Evolutionary conservation across 176 grass and related monocot species (phyloP), one percentile per base, ranked within the genome.

Genomic region (Oryza rufipogon): DNA sequence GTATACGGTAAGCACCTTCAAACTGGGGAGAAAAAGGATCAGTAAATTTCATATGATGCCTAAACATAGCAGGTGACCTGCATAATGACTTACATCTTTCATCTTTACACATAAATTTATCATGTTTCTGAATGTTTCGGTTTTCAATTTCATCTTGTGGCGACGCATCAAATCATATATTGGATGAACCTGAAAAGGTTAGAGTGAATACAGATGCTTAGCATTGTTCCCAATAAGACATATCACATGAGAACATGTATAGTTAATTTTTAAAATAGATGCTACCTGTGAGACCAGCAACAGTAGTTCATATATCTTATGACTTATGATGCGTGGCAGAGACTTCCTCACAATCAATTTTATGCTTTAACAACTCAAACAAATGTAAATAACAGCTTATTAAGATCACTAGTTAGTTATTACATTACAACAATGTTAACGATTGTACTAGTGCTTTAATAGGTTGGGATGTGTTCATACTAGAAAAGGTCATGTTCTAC

Each of bases 51-150:
- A 84, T 42, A 69, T 84, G 20, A 81, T 41, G 64, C 72, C 73
- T 64, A 74, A 82, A 78, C 79, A 79, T 41, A 77, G 25, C 38
- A 86, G 8, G 7, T 19, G 25, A 73, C 23, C 82, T 75, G 69
- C 58, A 85, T 87, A 28, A 34, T 86, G 83, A 87, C 90, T 91
- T 97, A 97, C 95, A 94, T 97, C 92, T 82, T 91, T 94, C 87
- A 93, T 85, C 71, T 94, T 94, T 81, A 90, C 64, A 81, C 77
- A 91, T 80, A 93, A 89, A 77, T 69, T 86, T 89, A 97, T 94
- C 76, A 97, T 86, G 81, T 82, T 91, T 89, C 90, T 89, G 68
- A 91, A 95, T 58, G 84, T 90, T 77, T 94, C 88, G n/a, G 16
- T 75, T 81, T 92, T 89, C 78, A 81, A 49, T 90, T 85, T 92